Percentiles rank a stretch among this genome's conserved stretches.
Conservation (phyloP, 179 eudicot species). For the Patellifolia procumbens region DNA sequence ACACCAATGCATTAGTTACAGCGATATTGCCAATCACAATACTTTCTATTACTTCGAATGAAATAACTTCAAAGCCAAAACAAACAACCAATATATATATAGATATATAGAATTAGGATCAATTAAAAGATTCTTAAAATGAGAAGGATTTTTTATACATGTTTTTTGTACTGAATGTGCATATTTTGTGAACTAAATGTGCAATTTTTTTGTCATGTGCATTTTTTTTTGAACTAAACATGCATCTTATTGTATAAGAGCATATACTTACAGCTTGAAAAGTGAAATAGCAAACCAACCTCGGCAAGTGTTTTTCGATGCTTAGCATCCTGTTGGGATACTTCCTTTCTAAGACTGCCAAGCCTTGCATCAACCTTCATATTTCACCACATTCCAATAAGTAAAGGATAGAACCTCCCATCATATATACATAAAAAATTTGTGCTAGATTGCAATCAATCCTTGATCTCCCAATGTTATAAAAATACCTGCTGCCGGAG, state of each 20-base stretch:
- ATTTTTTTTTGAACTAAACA: too few relatives aligned
- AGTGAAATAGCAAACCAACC: constrained; percentile 66
- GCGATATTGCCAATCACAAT: neutral
- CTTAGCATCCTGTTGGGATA: constrained; percentile 84
- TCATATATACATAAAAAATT: constrained; percentile 3
- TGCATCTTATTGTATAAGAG: too few relatives aligned
- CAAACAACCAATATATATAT: neutral
- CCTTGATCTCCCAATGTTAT: neutral
- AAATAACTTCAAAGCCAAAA: neutral
- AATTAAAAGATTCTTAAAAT: too few relatives aligned
- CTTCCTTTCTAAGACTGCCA: constrained; percentile 79
- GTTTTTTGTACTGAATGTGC: too few relatives aligned
- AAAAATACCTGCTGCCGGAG: constrained; percentile 70
- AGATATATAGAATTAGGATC: neutral
- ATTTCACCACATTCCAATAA: constrained; percentile 16
- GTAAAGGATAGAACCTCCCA: neutral
- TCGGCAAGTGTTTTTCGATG: constrained; percentile 94
- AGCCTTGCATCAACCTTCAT: constrained; percentile 86
- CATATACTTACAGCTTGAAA: too few relatives aligned
- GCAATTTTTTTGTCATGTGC: too few relatives aligned
- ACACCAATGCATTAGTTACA: neutral
- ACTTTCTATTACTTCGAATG: neutral
- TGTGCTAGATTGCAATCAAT: constrained; percentile 1
- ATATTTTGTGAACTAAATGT: too few relatives aligned
- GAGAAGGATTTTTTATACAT: too few relatives aligned